Evolutionary conservation across 2,329 filamentous ascomycete species (phyloP).

Genomic region (Alternaria arbusti): DNA sequence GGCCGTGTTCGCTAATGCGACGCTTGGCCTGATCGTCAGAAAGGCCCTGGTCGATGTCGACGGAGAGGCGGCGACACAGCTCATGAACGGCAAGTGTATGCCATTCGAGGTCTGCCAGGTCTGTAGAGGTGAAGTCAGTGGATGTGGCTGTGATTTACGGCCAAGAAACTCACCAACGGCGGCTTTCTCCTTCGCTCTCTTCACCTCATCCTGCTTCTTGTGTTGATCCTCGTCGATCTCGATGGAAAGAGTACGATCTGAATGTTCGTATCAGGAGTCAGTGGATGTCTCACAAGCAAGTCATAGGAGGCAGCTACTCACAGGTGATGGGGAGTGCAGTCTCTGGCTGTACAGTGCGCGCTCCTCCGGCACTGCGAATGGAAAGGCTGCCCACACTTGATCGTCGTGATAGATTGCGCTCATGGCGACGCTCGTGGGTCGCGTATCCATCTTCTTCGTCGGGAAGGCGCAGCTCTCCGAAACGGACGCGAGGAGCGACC

Average conservation of each 20-base stretch:
- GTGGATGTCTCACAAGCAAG: neutral
- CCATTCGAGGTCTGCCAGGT: slow-evolving; percentile 67
- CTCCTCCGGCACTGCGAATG: slow-evolving; percentile 42
- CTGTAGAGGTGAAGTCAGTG: slow-evolving; percentile 24
- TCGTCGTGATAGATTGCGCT: slow-evolving; percentile 37
- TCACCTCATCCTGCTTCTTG: slow-evolving; percentile 35
- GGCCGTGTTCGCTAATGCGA: slow-evolving; percentile 66
- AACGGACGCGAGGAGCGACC: slow-evolving; percentile 23
- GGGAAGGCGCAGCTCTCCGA: slow-evolving; percentile 26
- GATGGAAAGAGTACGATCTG: slow-evolving; percentile 52
- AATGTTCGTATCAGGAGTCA: neutral
- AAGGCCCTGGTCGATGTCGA: slow-evolving; percentile 64
- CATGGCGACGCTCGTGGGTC: slow-evolving; percentile 30
- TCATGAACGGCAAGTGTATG: slow-evolving; percentile 66
- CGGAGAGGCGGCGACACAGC: slow-evolving; percentile 65
- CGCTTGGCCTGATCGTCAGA: slow-evolving; percentile 63
- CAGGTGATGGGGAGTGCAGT: slow-evolving; percentile 53
- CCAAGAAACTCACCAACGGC: slow-evolving; percentile 35
- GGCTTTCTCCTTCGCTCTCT: slow-evolving; percentile 43
- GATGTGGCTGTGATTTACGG: neutral
- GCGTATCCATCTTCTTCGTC: slow-evolving; percentile 45
- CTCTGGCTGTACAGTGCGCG: slow-evolving; percentile 49
- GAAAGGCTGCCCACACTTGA: slow-evolving; percentile 47
- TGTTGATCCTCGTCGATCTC: slow-evolving; percentile 48
- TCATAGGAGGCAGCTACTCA: neutral